Evolutionary conservation across 768 basidiomycete species (phyloP), one percentile per base, ranked within the genome.

Genomic region (Cystoderma amianthinum): DNA sequence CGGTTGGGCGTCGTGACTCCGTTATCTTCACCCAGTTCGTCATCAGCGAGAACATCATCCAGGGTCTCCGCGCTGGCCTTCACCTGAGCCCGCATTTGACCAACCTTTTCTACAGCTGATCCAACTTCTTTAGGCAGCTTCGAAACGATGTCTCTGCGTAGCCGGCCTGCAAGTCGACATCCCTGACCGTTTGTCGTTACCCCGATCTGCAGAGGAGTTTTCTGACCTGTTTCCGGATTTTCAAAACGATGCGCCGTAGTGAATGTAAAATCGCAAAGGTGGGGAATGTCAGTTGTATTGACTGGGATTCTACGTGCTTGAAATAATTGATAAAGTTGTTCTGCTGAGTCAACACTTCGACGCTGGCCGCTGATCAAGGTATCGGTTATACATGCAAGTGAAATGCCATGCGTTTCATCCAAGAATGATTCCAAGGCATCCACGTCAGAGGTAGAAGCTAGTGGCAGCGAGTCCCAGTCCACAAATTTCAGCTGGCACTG

Each of bases 121-220:
- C 91, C 93, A 0, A 86, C 71, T 5, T 83, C 78, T 44, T 67
- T 73, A 0, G 91, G 82, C 3, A 99, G 62, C 30, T 69, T 69
- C 0, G 84, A 66, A 2, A 95, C 79, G 38, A 97, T 82, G 17
- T 97, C 92, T 18, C 95, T 69, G 24, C 80, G 76, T 28, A 99
- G 63, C 9, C 95, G 72, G 1, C 80, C 74, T 0, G 83, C 83
- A 3, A 99, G 69, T 4, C 95, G 68, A 52, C 95, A 97, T 2
- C 93, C 95, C 47, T 85, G 78, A 0, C 91, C 91, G 50, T 96
- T 97, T 0, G 94, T 94, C 2, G 92, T 88, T 2, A 97, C 74
- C 0, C 84, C 88, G 16, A 99, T 63, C 54, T 87, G 86, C 1
- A 89, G 61, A 2, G 79, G 55, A 1, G 76, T 74, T 12, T 68